Evolutionary conservation across 371 early-diverging fungal genomes (phyloP).

Genomic region (Batkoa obscura): DNA sequence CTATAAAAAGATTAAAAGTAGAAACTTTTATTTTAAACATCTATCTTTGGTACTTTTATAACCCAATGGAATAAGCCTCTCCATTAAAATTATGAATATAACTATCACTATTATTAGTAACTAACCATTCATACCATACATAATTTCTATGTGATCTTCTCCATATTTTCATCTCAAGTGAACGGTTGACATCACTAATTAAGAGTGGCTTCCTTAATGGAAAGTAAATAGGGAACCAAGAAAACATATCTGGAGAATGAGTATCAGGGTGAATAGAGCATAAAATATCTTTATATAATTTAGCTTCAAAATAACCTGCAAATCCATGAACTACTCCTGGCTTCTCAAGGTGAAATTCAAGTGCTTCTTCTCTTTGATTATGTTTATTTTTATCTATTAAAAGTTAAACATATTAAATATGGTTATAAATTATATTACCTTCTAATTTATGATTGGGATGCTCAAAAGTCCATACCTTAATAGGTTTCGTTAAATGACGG

Average conservation of each 20-base stretch:
- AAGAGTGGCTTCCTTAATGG: constrained; percentile 62
- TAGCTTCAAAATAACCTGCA: constrained; percentile 85
- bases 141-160: constrained; percentile 46
- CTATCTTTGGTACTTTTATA: constrained; percentile 10
- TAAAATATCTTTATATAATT: constrained; percentile 61
- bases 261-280: constrained; percentile 68
- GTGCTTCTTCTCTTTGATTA: constrained; percentile 35
- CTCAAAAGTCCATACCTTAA: constrained; percentile 59
- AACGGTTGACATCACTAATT: constrained; percentile 25
- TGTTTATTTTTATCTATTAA: constrained; percentile 39
- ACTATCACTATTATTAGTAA: constrained; percentile 8
- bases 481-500: constrained; percentile 37
- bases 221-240: constrained; percentile 95
- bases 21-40: too few relatives aligned
- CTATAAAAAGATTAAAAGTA: too few relatives aligned
- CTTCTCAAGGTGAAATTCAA: constrained; percentile 27
- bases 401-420: background rate
- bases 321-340: constrained; percentile 70
- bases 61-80: constrained; percentile 35
- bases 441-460: constrained; percentile 35
- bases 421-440: too few relatives aligned
- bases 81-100: constrained; percentile 33
- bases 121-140: constrained; percentile 91
- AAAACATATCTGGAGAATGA: constrained; percentile 81
- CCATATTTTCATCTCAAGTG: constrained; percentile 66